Evolutionary conservation across 352 stramenopile genomes (phyloP).

Genomic region (Globisporangium orthogonon): DNA sequence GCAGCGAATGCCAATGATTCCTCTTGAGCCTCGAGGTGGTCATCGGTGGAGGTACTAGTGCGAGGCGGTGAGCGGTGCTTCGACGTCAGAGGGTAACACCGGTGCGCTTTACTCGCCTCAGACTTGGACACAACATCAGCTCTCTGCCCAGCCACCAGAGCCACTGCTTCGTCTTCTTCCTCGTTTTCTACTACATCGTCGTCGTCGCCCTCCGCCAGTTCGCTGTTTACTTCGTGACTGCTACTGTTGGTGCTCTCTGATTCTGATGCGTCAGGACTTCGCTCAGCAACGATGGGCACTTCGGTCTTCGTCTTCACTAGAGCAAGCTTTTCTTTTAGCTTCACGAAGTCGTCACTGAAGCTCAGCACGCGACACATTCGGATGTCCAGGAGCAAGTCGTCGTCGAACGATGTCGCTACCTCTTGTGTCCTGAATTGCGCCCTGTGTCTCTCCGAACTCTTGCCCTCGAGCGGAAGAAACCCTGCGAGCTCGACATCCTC

Average conservation of each 20-base stretch:
- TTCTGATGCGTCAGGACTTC: not conserved
- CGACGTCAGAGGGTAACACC: not conserved
- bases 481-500: constrained; percentile 36
- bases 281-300: not conserved
- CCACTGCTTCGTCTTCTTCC: not conserved
- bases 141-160: not conserved
- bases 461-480: constrained; percentile 25
- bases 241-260: not conserved
- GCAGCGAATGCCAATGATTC: constrained; percentile 23
- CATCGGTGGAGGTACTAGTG: not conserved
- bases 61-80: not conserved
- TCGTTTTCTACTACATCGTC: not conserved
- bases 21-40: constrained; percentile 1
- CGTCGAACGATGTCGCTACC: not conserved
- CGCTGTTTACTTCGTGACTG: not conserved
- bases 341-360: constrained; percentile 8
- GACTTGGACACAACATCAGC: constrained; percentile 14
- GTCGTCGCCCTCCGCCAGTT: not conserved
- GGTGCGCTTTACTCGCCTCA: constrained; percentile 1
- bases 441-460: not conserved
- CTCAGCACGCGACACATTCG: constrained; percentile 18
- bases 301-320: not conserved
- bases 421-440: not conserved
- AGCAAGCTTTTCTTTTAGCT: constrained; percentile 2
- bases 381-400: constrained; percentile 11